Conservation (phyloP, 2,329 filamentous ascomycete genomes). For the Exserohilum rostratum region DNA sequence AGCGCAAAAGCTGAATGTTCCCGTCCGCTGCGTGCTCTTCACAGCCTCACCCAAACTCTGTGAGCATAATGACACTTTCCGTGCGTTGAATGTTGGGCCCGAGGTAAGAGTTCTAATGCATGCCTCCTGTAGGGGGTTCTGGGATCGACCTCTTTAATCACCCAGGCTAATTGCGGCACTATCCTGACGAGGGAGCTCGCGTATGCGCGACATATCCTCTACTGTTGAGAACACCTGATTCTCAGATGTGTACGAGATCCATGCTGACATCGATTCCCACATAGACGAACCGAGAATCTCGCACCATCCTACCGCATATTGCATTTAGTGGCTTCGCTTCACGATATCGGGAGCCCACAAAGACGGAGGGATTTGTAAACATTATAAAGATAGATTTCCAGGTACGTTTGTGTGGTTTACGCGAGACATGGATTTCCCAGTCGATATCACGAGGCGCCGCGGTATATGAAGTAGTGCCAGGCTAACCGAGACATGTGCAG, state of each 20-base stretch:
- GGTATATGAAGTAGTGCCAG: slow-evolving; percentile 1
- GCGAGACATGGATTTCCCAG: slow-evolving; percentile 1
- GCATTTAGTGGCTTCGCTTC: slow-evolving; percentile 79
- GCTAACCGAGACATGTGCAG: slow-evolving; percentile 37
- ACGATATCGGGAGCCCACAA: slow-evolving; percentile 73
- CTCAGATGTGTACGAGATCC: slow-evolving; percentile 1
- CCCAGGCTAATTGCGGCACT: slow-evolving; percentile 10
- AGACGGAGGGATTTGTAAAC: slow-evolving; percentile 83
- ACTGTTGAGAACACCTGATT: background rate
- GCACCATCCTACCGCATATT: slow-evolving; percentile 73
- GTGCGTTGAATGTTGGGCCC: slow-evolving; percentile 63
- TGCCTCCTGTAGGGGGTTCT: slow-evolving; percentile 8
- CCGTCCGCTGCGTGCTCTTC: slow-evolving; percentile 87
- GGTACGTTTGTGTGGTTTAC: slow-evolving; percentile 49
- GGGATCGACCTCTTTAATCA: slow-evolving; percentile 7
- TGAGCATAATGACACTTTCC: slow-evolving; percentile 87
- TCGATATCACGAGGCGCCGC: background rate
- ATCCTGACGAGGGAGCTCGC: slow-evolving; percentile 18
- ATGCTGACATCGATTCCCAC: slow-evolving; percentile 24
- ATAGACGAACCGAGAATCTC: slow-evolving; percentile 81
- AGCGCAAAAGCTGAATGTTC: slow-evolving; percentile 71
- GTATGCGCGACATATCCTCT: slow-evolving; percentile 8
- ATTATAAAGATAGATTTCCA: slow-evolving; percentile 76
- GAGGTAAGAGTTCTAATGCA: slow-evolving; percentile 39
- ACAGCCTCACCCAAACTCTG: slow-evolving; percentile 71